Evolutionary conservation across 108 stramenopile genomes (phyloP).

Genomic region (Skeletonema potamos): DNA sequence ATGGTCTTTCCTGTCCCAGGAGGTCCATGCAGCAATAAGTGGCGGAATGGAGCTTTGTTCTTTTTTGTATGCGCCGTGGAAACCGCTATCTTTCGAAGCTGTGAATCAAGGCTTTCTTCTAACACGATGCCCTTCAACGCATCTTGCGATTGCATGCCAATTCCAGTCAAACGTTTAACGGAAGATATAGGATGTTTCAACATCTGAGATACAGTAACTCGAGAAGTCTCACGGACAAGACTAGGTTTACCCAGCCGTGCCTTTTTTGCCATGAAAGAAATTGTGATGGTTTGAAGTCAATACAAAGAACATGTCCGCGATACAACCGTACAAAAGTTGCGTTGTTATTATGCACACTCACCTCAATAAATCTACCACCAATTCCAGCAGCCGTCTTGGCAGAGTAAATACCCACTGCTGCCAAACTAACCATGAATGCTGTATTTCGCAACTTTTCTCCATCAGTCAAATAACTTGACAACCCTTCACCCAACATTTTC

Average conservation of each 20-base stretch:
- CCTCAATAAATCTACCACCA: constrained; percentile 92
- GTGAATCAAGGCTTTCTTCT: constrained; percentile 79
- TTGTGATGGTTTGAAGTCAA: not conserved
- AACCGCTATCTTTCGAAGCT: constrained; percentile 90
- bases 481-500: constrained; percentile 84
- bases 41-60: constrained; percentile 98
- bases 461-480: constrained; percentile 84
- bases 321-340: not conserved
- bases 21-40: constrained; percentile 96
- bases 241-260: constrained; percentile 94
- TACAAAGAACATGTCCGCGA: not conserved
- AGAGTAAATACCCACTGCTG: constrained; percentile 93
- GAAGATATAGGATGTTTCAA: constrained; percentile 56
- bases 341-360: constrained; percentile 4
- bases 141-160: constrained; percentile 69
- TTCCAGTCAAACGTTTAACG: constrained; percentile 62
- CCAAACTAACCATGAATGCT: constrained; percentile 86
- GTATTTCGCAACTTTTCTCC: constrained; percentile 92
- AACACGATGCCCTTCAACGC: constrained; percentile 96
- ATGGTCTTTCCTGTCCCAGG: constrained; percentile 99
- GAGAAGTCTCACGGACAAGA: constrained; percentile 96
- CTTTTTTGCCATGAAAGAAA: constrained; percentile 8
- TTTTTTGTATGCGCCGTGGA: constrained; percentile 96
- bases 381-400: constrained; percentile 90
- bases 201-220: constrained; percentile 68